Percentiles rank a stretch among this genome's conserved stretches.
Conservation (phyloP, 306 rosid species). For the Clitoria ternatea region DNA sequence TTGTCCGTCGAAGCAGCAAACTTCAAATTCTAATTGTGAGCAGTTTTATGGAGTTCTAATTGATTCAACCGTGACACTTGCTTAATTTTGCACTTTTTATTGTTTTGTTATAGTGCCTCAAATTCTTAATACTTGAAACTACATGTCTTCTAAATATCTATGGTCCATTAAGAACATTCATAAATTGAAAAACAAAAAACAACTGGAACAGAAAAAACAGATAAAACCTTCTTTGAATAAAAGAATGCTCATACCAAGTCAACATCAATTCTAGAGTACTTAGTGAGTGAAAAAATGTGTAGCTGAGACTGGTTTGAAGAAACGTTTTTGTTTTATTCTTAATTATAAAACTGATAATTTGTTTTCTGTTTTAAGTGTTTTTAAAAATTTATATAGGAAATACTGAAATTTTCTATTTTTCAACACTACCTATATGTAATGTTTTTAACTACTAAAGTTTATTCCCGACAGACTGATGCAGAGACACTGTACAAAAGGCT, state of each 20-base stretch:
- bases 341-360: too few relatives aligned
- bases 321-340: too few relatives aligned
- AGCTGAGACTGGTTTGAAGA: too few relatives aligned
- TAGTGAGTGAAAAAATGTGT: too few relatives aligned
- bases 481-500: slow-evolving; percentile 56
- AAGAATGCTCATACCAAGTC: too few relatives aligned
- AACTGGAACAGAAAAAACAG: background rate
- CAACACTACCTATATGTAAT: background rate
- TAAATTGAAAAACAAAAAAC: background rate
- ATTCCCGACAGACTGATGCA: slow-evolving; percentile 51
- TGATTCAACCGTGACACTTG: slow-evolving; percentile 17
- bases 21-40: slow-evolving; percentile 72
- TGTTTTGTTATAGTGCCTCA: background rate
- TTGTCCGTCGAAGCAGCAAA: slow-evolving; percentile 51
- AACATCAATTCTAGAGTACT: too few relatives aligned
- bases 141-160: background rate
- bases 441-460: background rate
- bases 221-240: too few relatives aligned
- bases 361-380: too few relatives aligned
- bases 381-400: too few relatives aligned
- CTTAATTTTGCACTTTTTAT: background rate
- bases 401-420: background rate
- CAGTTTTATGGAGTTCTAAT: slow-evolving; percentile 15
- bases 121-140: slow-evolving; percentile 3
- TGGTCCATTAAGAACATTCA: background rate